A percentile compares a stretch with the other conserved stretches of the same genome.
These are phyloP conservation scores for Mycosphaerella sp. DNA, from an alignment of 2,329 filamentous ascomycete species.

Conservation along the genomic window DNA sequence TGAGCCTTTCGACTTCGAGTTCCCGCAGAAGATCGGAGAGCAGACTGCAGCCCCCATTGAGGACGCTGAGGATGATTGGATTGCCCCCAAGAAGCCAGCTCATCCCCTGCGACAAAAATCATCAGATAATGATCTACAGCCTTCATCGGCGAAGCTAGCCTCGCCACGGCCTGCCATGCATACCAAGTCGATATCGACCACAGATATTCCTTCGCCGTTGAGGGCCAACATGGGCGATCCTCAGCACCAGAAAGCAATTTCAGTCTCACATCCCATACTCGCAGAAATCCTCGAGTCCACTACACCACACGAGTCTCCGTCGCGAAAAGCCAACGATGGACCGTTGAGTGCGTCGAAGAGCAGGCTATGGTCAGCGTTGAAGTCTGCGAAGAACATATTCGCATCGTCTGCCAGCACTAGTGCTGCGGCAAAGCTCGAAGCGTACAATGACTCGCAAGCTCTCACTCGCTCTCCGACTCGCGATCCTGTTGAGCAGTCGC, in stretches of 20 bases:
- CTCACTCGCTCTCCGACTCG: constrained; percentile 16
- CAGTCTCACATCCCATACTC: constrained; percentile 38
- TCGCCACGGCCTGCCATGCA: constrained; percentile 38
- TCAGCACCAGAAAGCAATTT: constrained; percentile 52
- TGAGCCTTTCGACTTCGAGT: background rate
- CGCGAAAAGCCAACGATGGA: constrained; percentile 57
- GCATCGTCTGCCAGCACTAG: constrained; percentile 62
- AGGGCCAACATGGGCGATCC: constrained; percentile 33
- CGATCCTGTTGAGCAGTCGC: constrained; percentile 13
- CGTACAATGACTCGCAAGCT: constrained; percentile 28
- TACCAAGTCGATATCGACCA: constrained; percentile 34
- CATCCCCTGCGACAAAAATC: constrained; percentile 12
- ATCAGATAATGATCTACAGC: constrained; percentile 11
- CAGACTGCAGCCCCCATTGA: constrained; percentile 26
- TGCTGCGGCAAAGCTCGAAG: constrained; percentile 53
- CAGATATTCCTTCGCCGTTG: constrained; percentile 43
- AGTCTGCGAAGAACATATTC: constrained; percentile 78
- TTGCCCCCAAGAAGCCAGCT: constrained; percentile 42
- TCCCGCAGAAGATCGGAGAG: constrained; percentile 5
- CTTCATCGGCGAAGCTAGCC: constrained; percentile 17
- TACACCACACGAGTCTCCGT: constrained; percentile 52
- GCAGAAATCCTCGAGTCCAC: constrained; percentile 40
- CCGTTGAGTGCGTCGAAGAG: constrained; percentile 88
- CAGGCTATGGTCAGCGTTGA: constrained; percentile 83
- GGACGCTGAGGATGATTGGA: constrained; percentile 55